Conservation (phyloP, 768 basidiomycete species). For the Glaciozyma martinii region DNA sequence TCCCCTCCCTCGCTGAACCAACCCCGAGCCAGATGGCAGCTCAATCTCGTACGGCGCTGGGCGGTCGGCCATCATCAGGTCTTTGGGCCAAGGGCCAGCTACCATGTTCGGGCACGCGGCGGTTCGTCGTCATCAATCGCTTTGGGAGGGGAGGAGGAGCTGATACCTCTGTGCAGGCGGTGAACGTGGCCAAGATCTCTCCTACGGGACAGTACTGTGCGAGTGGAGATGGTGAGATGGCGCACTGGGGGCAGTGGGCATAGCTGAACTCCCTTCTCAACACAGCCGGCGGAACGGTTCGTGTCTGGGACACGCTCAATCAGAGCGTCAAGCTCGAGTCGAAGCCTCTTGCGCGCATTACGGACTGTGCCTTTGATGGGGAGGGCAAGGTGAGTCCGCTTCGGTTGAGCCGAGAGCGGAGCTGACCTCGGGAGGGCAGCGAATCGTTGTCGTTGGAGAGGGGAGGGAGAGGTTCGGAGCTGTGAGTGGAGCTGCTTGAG, state of each 20-base stretch:
- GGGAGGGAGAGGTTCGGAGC: slow-evolving; percentile 48
- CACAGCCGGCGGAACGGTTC: neutral
- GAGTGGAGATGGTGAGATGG: no score
- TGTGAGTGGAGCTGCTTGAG: no score
- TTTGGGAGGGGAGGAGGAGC: no score
- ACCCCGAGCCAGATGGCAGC: slow-evolving; percentile 1
- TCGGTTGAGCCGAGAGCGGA: no score
- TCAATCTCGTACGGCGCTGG: slow-evolving; percentile 20
- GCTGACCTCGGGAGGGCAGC: slow-evolving; percentile 39
- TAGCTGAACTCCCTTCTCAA: no score
- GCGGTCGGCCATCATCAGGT: slow-evolving; percentile 11
- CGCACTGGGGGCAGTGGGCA: no score
- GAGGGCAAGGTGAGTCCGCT: slow-evolving; percentile 52
- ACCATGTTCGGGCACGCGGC: neutral
- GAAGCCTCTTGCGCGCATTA: slow-evolving; percentile 39
- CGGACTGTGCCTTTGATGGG: slow-evolving; percentile 90
- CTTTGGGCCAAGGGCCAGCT: neutral
- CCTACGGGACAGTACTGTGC: no score
- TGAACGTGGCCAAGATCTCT: no score
- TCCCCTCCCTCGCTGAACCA: no score
- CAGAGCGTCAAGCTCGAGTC: slow-evolving; percentile 48
- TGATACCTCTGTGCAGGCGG: no score
- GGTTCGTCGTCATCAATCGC: neutral
- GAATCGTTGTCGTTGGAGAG: slow-evolving; percentile 86
- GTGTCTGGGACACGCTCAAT: slow-evolving; percentile 82